A percentile compares a stretch with the other conserved stretches of the same genome.
Conservation (phyloP, 2,329 filamentous ascomycete species). For the Colletotrichum tropicale region DNA sequence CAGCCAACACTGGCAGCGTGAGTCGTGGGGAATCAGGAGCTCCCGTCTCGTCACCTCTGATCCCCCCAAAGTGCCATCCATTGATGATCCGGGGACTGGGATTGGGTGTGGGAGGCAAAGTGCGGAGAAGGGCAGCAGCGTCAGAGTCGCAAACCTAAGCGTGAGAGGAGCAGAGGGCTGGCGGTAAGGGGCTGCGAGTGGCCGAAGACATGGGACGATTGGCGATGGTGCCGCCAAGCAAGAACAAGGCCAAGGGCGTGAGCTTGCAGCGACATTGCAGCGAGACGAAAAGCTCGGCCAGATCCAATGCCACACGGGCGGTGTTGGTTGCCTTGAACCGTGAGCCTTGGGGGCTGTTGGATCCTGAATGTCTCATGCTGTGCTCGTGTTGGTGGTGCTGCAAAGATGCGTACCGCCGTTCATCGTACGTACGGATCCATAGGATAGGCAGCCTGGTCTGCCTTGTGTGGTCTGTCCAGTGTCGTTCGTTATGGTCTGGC, state of each 20-base stretch:
- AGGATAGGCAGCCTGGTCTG: not conserved
- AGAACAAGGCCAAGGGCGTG: not conserved
- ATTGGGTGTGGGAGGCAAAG: not conserved
- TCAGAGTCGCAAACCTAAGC: not conserved
- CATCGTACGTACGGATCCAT: not conserved
- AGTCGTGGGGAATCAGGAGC: not conserved
- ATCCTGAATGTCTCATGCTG: not conserved
- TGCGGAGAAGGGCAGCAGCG: not conserved
- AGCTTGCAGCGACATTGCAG: not conserved
- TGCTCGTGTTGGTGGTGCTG: not conserved
- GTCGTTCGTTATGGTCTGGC: not conserved
- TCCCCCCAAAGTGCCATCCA: not conserved
- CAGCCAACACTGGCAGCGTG: not conserved
- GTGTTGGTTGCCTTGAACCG: not conserved
- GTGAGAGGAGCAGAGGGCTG: not conserved
- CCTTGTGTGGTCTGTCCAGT: not conserved
- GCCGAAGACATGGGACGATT: not conserved
- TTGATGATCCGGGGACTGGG: not conserved
- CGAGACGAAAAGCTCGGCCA: not conserved
- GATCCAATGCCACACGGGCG: not conserved
- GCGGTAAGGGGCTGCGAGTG: not conserved
- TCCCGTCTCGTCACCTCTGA: not conserved
- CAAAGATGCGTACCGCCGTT: not conserved
- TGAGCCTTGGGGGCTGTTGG: not conserved
- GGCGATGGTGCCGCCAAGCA: not conserved